Base-by-base conservation (phyloP, 306 rosid genomes). In the Gastrolobium bilobum region DNA sequence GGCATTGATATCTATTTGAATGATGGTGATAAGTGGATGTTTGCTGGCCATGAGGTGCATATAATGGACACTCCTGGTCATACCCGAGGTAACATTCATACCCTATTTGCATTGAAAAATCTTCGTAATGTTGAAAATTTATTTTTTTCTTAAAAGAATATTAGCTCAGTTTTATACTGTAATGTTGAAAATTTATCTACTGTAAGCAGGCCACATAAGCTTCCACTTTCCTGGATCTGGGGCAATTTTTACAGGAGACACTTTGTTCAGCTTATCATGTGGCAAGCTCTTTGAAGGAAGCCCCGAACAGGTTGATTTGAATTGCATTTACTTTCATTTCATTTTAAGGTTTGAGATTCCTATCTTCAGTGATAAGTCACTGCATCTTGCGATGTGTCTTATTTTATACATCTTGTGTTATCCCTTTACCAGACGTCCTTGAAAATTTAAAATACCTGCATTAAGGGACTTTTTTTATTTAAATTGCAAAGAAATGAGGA, bases 21-120 rank as follows among this genome's bases (percentile, higher is more conserved):
- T 37, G 97, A 94, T 53, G 98, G 98, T 63, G 97, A 94, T 86
- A 91, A 86, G 89, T 94, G 98, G 98, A 94, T 94, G 98, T 94
- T 94, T 89, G 97, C 98, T 61, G 96, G 98, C 60, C 98, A 94
- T 68, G 98, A 91, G 91, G 98, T 94, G 84, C 92, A 66, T 47
- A 86, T 91, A 73, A 86, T 91, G 89, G 98, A 86, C 76, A 90
- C 98, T 50, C 98, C 97, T 71, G 97, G 98, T 73, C 98, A 94
- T 80, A 94, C 98, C 51, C 89, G 69, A 94, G 98, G 98, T 93
- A 68, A 30, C 14, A 82, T 31, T 67, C 83, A 68, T 58, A 42
- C 59, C 79, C 37, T 74, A 31, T 69, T 66, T 87, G 44, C 71
- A 58, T 31, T 84, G 59, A 6, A 9, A 26, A 47, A 9, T 48